phyloP scores from a whole-genome alignment of 208 protist species.

The Sergeia podlipaevii region DNA sequence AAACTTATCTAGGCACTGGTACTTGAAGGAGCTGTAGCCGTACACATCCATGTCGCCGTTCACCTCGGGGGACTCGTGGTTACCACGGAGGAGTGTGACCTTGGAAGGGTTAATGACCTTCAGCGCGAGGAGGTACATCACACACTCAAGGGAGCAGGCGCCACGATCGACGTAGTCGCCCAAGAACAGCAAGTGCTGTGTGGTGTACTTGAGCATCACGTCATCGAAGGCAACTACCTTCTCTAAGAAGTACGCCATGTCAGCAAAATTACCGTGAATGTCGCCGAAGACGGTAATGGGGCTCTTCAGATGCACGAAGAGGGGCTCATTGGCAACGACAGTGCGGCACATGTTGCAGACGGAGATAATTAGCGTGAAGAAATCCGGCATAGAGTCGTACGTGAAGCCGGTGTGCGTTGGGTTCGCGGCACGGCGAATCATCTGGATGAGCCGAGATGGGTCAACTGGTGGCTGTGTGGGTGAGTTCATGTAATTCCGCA shows the following conservation, averaged over 20 bases:
- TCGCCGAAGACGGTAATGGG: constrained; percentile 91
- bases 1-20: constrained; percentile 90
- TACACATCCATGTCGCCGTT: constrained; percentile 93
- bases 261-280: constrained; percentile 93
- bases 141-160: constrained; percentile 82
- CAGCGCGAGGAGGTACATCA: constrained; percentile 87
- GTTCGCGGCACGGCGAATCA: constrained; percentile 73
- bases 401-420: constrained; percentile 68
- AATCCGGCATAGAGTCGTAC: constrained; percentile 81
- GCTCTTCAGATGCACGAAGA: constrained; percentile 87
- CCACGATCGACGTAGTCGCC: constrained; percentile 99
- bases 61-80: constrained; percentile 91
- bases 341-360: constrained; percentile 82
- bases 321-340: constrained; percentile 82
- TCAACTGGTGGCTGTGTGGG: constrained; percentile 79
- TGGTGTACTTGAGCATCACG: constrained; percentile 90
- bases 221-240: constrained; percentile 88
- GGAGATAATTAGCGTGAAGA: constrained; percentile 84
- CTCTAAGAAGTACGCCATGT: constrained; percentile 90
- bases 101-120: constrained; percentile 88
- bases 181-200: constrained; percentile 95
- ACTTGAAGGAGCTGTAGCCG: constrained; percentile 91
- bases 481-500: constrained; percentile 87
- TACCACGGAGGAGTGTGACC: constrained; percentile 91
- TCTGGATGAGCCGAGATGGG: constrained; percentile 82